phyloP scores from a whole-genome alignment of 129 eudicot genomes.

The Daucus carota region DH1_v3.0 NC_030386.2:34041501-34042000 shows the following conservation, averaged over 20 bases:
- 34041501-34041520: background rate
- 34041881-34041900: conserved; percentile 58
- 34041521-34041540: background rate
- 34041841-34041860: conserved; percentile 77
- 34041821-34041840: conserved; percentile 62
- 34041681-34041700: background rate
- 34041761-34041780: background rate
- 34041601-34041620: background rate
- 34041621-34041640: background rate
- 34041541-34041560: background rate
- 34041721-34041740: background rate
- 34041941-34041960: conserved; percentile 78
- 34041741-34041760: background rate
- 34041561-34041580: background rate
- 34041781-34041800: conserved; percentile 31
- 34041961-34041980: conserved; percentile 87
- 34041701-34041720: background rate
- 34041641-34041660: background rate
- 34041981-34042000: conserved; percentile 80
- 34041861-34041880: conserved; percentile 63
- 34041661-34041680: background rate
- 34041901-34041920: conserved; percentile 76
- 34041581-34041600: background rate
- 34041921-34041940: conserved; percentile 82
- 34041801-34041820: conserved; percentile 42